These are phyloP conservation scores for Avena atlantica DNA, from an alignment of 176 grass and related monocot species.

Conservation along the genomic window DNA sequence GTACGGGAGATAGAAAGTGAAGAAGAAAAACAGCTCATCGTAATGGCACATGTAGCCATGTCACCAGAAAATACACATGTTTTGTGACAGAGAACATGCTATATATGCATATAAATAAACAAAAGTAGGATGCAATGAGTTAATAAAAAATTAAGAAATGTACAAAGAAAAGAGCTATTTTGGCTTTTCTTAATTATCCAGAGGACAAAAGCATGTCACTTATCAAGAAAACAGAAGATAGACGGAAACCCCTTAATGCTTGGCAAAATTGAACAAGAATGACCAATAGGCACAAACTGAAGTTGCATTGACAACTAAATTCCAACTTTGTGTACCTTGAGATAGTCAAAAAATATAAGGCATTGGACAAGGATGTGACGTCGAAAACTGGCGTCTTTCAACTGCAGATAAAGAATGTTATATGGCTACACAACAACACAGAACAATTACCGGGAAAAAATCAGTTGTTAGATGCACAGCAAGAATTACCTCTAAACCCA, in stretches of 20 bases:
- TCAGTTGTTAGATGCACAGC: constrained; percentile 3
- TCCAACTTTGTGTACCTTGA: constrained; percentile 63
- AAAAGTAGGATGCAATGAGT: not conserved
- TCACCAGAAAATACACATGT: constrained; percentile 1
- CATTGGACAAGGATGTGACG: constrained; percentile 97
- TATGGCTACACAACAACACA: constrained; percentile 36
- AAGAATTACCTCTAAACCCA: constrained; percentile 94
- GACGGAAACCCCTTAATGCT: not conserved
- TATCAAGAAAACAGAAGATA: not conserved
- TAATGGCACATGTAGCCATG: not conserved
- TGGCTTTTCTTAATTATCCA: not conserved
- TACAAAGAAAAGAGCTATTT: not conserved
- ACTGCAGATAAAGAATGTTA: constrained; percentile 55
- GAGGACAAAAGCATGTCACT: not conserved
- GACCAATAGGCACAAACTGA: constrained; percentile 13
- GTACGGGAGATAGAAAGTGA: not conserved
- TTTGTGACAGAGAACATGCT: not conserved
- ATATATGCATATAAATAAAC: not conserved
- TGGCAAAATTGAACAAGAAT: constrained; percentile 27
- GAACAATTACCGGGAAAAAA: constrained; percentile 16
- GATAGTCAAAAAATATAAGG: constrained; percentile 96
- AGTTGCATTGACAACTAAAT: constrained; percentile 1
- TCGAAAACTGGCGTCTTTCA: constrained; percentile 97
- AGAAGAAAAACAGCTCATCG: not conserved
- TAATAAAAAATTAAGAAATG: not conserved